Percentiles rank a stretch among this genome's conserved stretches.
Evolutionary conservation across 2,329 filamentous ascomycete genomes (phyloP).

Genomic region (Aaosphaeria arxii): DNA sequence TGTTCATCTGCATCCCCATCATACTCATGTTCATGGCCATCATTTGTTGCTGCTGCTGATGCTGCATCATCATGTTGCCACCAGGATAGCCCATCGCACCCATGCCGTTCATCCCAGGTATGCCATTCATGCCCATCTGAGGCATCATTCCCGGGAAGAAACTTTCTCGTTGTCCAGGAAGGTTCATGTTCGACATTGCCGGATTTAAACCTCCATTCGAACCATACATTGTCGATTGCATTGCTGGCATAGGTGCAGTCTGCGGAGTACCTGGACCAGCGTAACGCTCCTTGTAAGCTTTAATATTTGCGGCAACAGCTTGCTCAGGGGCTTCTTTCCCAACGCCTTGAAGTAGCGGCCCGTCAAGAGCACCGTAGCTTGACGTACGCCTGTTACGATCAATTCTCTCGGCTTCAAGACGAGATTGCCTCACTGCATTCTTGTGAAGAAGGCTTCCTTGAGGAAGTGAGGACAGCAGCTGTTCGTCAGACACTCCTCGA

Average conservation of each 20-base stretch:
- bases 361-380: conserved; percentile 24
- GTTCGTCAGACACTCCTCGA: conserved; percentile 35
- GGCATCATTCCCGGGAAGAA: conserved; percentile 9
- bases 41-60: conserved; percentile 12
- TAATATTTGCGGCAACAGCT: conserved; percentile 31
- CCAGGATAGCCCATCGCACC: conserved; percentile 7
- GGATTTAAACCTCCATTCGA: conserved; percentile 8
- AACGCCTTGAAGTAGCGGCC: conserved; percentile 23
- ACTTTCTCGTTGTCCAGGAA: conserved; percentile 11
- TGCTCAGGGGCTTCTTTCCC: conserved; percentile 24
- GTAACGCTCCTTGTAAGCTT: conserved; percentile 35
- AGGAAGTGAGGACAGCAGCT: conserved; percentile 30
- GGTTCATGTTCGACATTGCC: conserved; percentile 10
- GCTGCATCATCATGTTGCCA: conserved; percentile 11
- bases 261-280: conserved; percentile 12
- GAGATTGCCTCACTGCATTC: conserved; percentile 36
- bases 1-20: conserved; percentile 7
- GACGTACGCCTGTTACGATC: conserved; percentile 31
- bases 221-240: conserved; percentile 13
- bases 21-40: conserved; percentile 13
- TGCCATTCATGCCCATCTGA: conserved; percentile 6
- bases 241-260: conserved; percentile 2
- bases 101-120: conserved; percentile 9
- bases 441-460: conserved; percentile 41
- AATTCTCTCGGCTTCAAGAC: conserved; percentile 32